Percentiles rank a stretch among this genome's conserved stretches.
Evolutionary conservation across 2,329 filamentous ascomycete genomes (phyloP).

Genomic region (Aspergillus pseudoviridinutans): DNA sequence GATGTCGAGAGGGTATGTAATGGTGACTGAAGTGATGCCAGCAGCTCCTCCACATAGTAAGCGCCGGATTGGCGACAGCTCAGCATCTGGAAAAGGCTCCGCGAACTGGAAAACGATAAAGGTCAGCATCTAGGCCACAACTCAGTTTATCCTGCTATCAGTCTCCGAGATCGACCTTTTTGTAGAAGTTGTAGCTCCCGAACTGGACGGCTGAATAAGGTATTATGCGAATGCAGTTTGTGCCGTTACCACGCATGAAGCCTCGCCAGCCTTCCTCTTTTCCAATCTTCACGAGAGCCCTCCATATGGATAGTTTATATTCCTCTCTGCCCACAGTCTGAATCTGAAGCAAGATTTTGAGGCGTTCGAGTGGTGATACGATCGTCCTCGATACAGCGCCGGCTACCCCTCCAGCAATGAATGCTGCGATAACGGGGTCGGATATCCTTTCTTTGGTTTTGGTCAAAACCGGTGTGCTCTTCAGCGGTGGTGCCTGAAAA

Average conservation of each 20-base stretch:
- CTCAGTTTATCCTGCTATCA: background rate
- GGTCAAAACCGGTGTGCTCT: conserved; percentile 17
- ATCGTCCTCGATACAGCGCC: conserved; percentile 97
- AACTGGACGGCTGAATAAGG: conserved; percentile 98
- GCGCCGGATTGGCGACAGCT: conserved; percentile 68
- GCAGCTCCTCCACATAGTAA: conserved; percentile 87
- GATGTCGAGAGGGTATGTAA: conserved; percentile 96
- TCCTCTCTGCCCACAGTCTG: conserved; percentile 87
- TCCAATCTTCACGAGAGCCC: conserved; percentile 93
- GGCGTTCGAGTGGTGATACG: conserved; percentile 87
- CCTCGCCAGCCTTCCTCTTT: conserved; percentile 93
- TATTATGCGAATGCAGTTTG: conserved; percentile 96
- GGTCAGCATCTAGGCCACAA: conserved; percentile 10
- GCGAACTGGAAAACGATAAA: conserved; percentile 55
- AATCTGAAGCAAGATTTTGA: conserved; percentile 97
- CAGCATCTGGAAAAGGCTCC: conserved; percentile 68
- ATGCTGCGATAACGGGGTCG: conserved; percentile 83
- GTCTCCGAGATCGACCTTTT: conserved; percentile 61
- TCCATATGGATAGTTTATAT: conserved; percentile 86
- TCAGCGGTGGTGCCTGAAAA: conserved; percentile 17
- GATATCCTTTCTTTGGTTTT: conserved; percentile 51
- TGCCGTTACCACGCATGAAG: conserved; percentile 97
- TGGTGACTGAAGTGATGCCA: conserved; percentile 90
- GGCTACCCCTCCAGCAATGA: conserved; percentile 88
- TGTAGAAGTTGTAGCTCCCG: conserved; percentile 97